Conservation (phyloP, 495 filamentous ascomycete genomes). For the Daldinia vernicosa region DNA sequence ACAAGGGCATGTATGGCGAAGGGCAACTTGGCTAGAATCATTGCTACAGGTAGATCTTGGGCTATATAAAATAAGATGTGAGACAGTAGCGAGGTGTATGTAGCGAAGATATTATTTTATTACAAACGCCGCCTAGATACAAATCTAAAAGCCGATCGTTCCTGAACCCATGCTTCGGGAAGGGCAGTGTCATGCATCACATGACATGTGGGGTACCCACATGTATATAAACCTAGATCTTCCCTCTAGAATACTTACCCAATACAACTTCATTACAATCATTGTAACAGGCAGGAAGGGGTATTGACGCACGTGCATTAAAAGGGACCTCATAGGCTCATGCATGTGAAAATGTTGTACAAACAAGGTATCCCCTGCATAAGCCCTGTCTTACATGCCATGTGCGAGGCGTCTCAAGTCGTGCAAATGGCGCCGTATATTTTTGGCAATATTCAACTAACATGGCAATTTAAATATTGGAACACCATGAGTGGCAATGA, state of each 20-base stretch:
- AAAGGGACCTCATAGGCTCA: too few relatives aligned
- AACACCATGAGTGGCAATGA: neutral
- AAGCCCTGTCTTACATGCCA: neutral
- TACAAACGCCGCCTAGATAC: neutral
- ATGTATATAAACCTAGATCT: too few relatives aligned
- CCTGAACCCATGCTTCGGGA: slow-evolving; percentile 7
- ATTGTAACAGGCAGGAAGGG: too few relatives aligned
- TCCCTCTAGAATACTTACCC: too few relatives aligned
- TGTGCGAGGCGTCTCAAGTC: too few relatives aligned
- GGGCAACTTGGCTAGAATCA: slow-evolving; percentile 35
- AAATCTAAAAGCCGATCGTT: slow-evolving; percentile 7
- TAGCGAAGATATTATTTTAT: neutral
- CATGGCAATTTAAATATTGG: neutral
- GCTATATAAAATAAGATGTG: neutral
- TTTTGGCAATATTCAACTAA: neutral
- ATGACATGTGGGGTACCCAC: too few relatives aligned
- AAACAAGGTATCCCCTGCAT: slow-evolving; percentile 16
- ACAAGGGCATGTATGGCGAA: slow-evolving; percentile 41
- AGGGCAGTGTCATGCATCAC: too few relatives aligned
- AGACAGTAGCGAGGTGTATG: neutral
- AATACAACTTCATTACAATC: too few relatives aligned
- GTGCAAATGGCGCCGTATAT: neutral
- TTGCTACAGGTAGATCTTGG: neutral
- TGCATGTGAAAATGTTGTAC: neutral
- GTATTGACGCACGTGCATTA: slow-evolving; percentile 20